Evolutionary conservation across 345 rosid genomes (phyloP).

Genomic region (Populus ilicifolia): DNA sequence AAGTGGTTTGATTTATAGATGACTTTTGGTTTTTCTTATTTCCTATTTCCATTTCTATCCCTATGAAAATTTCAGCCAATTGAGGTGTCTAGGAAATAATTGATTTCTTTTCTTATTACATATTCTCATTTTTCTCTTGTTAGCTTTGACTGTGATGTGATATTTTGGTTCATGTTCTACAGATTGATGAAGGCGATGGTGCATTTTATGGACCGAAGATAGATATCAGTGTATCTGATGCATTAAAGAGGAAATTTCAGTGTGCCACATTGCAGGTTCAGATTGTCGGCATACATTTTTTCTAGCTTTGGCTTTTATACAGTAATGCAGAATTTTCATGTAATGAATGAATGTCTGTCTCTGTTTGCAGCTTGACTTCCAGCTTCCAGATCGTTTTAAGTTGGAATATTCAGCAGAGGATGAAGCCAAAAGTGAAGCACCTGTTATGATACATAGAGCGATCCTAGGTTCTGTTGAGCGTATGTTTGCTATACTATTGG

Average conservation of each 20-base stretch:
- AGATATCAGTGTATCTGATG: constrained; percentile 95
- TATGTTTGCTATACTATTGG: constrained; percentile 86
- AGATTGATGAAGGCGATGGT: constrained; percentile 92
- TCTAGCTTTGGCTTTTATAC: neutral
- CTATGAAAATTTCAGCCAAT: neutral
- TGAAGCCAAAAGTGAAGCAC: constrained; percentile 73
- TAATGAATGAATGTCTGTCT: constrained; percentile 14
- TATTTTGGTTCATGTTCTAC: constrained; percentile 10
- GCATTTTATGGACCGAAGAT: constrained; percentile 99
- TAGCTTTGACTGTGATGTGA: neutral
- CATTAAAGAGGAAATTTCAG: constrained; percentile 85
- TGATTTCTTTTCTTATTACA: neutral
- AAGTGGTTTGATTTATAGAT: neutral
- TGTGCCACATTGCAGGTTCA: constrained; percentile 95
- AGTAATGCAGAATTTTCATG: constrained; percentile 16
- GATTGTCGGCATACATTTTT: constrained; percentile 1
- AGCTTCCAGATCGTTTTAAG: constrained; percentile 76
- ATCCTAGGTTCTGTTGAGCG: constrained; percentile 95
- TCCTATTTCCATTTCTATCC: neutral
- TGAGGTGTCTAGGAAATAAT: neutral
- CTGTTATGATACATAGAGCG: constrained; percentile 96
- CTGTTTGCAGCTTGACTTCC: constrained; percentile 82
- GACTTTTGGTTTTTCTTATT: neutral
- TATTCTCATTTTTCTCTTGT: neutral
- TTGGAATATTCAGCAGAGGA: constrained; percentile 84